Percentiles rank a stretch among this genome's conserved stretches.
Conservation (phyloP, 2,329 filamentous ascomycete genomes). For the Curvularia verruculosa region DNA sequence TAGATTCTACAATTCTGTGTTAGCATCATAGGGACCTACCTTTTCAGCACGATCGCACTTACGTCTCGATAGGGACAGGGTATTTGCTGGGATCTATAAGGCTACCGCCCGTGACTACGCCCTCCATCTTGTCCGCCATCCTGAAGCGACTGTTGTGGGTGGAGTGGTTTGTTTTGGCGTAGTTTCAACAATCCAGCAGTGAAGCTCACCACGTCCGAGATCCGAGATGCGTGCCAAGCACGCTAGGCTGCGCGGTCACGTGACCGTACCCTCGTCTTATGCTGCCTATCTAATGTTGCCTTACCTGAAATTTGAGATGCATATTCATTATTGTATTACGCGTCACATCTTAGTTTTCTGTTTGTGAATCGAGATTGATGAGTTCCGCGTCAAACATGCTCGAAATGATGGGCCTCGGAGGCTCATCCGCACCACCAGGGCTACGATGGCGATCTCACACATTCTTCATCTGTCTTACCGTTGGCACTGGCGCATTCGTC, state of each 20-base stretch:
- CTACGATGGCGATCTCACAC: slow-evolving; percentile 64
- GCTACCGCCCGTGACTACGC: slow-evolving; percentile 31
- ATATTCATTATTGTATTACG: neutral
- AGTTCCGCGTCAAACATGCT: neutral
- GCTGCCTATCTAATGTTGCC: neutral
- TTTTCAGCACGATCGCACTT: slow-evolving; percentile 25
- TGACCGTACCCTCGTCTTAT: slow-evolving; percentile 6
- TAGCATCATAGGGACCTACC: slow-evolving; percentile 32
- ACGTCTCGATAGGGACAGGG: slow-evolving; percentile 47
- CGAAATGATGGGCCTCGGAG: neutral
- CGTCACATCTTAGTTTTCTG: neutral
- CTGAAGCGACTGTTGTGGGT: slow-evolving; percentile 18
- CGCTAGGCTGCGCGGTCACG: slow-evolving; percentile 21
- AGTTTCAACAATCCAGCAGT: slow-evolving; percentile 5
- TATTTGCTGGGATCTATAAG: slow-evolving; percentile 41
- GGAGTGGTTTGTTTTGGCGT: slow-evolving; percentile 11
- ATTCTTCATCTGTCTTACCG: slow-evolving; percentile 64
- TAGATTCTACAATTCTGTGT: slow-evolving; percentile 41
- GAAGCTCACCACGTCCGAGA: slow-evolving; percentile 23
- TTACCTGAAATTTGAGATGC: neutral
- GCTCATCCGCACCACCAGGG: slow-evolving; percentile 31
- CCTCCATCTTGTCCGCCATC: slow-evolving; percentile 49
- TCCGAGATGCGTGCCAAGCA: slow-evolving; percentile 20
- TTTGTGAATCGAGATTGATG: neutral
- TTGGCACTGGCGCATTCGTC: slow-evolving; percentile 62